Percentiles rank a stretch among this genome's conserved stretches.
Conservation (phyloP, 1,284 basidiomycete species). For the Wolfiporia cocos region DNA sequence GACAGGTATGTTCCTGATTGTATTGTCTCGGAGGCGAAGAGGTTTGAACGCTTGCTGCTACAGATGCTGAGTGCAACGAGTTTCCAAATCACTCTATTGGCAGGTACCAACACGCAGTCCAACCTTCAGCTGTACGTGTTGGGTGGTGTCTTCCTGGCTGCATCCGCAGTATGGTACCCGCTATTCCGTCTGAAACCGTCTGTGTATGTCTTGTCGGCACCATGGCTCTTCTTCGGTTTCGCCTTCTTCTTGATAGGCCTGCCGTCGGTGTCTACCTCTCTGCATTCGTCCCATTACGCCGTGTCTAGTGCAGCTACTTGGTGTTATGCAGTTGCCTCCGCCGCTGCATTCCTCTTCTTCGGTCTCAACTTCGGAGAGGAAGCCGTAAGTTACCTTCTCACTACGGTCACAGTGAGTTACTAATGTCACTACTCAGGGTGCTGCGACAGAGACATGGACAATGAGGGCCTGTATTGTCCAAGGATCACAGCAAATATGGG, state of each 20-base stretch:
- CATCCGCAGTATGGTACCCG: slow-evolving; percentile 86
- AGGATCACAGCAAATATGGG: slow-evolving; percentile 91
- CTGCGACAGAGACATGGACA: slow-evolving; percentile 89
- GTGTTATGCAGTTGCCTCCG: slow-evolving; percentile 85
- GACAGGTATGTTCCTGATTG: slow-evolving; percentile 49
- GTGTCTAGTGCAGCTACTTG: slow-evolving; percentile 80
- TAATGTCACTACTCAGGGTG: slow-evolving; percentile 46
- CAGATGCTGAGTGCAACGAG: slow-evolving; percentile 84
- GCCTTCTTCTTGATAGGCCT: slow-evolving; percentile 89
- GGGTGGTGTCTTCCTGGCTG: slow-evolving; percentile 78
- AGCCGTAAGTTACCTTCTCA: slow-evolving; percentile 48
- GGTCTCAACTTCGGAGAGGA: slow-evolving; percentile 95
- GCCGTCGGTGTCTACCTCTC: slow-evolving; percentile 65
- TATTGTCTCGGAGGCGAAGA: slow-evolving; percentile 2
- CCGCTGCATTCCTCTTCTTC: slow-evolving; percentile 88
- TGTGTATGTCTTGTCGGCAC: slow-evolving; percentile 76
- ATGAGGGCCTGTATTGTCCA: slow-evolving; percentile 87
- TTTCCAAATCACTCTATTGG: slow-evolving; percentile 88
- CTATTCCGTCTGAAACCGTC: slow-evolving; percentile 87
- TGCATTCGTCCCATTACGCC: slow-evolving; percentile 56
- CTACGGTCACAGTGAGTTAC: slow-evolving; percentile 10
- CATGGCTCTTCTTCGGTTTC: slow-evolving; percentile 85
- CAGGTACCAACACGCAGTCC: slow-evolving; percentile 79
- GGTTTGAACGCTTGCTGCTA: too few relatives aligned
- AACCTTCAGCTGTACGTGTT: slow-evolving; percentile 86